Percentiles rank a stretch among this genome's conserved stretches.
These are phyloP conservation scores for Byssochlamys sp. DNA, from an alignment of 2,329 filamentous ascomycete genomes.

Conservation along the genomic window DNA sequence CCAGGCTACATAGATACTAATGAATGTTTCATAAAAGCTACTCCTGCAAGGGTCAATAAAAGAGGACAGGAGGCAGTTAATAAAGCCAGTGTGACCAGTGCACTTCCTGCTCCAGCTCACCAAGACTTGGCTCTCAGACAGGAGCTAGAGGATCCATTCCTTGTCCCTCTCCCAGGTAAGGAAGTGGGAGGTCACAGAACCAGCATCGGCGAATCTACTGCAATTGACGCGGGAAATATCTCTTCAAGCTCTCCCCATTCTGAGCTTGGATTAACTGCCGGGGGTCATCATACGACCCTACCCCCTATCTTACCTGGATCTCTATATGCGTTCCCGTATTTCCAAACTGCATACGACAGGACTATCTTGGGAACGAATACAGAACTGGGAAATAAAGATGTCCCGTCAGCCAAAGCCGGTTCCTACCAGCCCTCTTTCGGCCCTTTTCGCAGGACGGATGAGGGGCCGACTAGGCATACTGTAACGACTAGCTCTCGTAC, in stretches of 20 bases:
- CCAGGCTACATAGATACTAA: neutral
- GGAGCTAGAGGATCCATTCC: neutral
- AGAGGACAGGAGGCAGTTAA: neutral
- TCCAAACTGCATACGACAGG: neutral
- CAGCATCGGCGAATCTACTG: neutral
- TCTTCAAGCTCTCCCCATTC: neutral
- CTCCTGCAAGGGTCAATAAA: neutral
- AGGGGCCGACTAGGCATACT: neutral
- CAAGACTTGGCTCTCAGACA: neutral
- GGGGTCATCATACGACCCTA: neutral
- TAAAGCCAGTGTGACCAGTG: neutral
- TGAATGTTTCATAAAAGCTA: neutral
- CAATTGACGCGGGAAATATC: neutral
- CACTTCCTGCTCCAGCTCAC: neutral
- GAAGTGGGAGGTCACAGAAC: neutral
- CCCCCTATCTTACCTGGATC: neutral
- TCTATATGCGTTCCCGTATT: neutral
- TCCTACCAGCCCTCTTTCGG: neutral
- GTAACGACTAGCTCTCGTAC: neutral
- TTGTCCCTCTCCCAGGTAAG: neutral
- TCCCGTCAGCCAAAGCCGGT: neutral
- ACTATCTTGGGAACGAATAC: neutral
- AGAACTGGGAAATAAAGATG: neutral
- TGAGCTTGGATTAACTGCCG: neutral
- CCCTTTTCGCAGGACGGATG: neutral